Percentiles rank a stretch among this genome's conserved stretches.
These are phyloP conservation scores for Tylopilus plumbeoviolaceoides DNA, from an alignment of 768 basidiomycete species.

Conservation along the genomic window DNA sequence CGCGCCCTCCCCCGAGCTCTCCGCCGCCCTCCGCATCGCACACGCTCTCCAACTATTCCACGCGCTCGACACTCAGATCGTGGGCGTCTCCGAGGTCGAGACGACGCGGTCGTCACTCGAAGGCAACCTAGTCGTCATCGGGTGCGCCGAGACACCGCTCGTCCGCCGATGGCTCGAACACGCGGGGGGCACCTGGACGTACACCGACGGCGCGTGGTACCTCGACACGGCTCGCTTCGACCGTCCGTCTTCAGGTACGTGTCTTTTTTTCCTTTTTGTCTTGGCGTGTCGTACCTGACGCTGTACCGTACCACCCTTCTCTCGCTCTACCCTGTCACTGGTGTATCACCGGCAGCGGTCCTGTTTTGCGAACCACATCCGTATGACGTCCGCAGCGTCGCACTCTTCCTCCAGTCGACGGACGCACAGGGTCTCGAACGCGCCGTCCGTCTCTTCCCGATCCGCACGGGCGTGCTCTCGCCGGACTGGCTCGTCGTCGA, in stretches of 20 bases:
- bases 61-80: slow-evolving; percentile 65
- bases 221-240: slow-evolving; percentile 14
- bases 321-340: too few relatives aligned
- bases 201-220: slow-evolving; percentile 19
- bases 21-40: slow-evolving; percentile 61
- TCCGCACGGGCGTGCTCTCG: slow-evolving; percentile 72
- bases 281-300: too few relatives aligned
- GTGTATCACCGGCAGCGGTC: slow-evolving; percentile 37
- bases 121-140: slow-evolving; percentile 61
- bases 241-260: slow-evolving; percentile 20
- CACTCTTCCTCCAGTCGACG: slow-evolving; percentile 59
- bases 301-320: too few relatives aligned
- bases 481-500: slow-evolving; percentile 78
- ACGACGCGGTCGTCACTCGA: slow-evolving; percentile 3
- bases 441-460: slow-evolving; percentile 69
- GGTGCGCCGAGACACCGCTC: slow-evolving; percentile 35
- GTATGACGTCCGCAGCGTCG: slow-evolving; percentile 27
- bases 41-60: slow-evolving; percentile 68
- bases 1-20: slow-evolving; percentile 35
- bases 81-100: slow-evolving; percentile 31
- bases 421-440: slow-evolving; percentile 61
- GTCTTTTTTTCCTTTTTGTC: neutral
- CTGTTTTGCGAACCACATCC: slow-evolving; percentile 52
- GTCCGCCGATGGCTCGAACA: slow-evolving; percentile 31
- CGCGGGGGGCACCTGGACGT: slow-evolving; percentile 13